Evolutionary conservation across 495 filamentous ascomycete species (phyloP).

Genomic region (Aspergillus indologenus): DNA sequence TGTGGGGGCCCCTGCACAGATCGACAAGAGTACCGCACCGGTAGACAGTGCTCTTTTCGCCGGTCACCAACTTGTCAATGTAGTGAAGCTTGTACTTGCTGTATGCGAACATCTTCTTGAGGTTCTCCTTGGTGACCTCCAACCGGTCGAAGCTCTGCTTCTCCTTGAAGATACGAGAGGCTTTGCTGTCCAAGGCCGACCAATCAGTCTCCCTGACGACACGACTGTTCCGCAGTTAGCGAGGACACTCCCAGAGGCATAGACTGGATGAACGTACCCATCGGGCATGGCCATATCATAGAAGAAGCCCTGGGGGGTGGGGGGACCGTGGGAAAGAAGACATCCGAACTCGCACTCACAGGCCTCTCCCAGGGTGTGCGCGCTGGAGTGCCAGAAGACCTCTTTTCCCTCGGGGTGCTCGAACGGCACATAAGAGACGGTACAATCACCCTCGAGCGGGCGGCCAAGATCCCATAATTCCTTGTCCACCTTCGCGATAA

Average conservation of each 20-base stretch:
- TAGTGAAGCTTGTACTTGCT: slow-evolving; percentile 96
- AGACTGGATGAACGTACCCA: slow-evolving; percentile 33
- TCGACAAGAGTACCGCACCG: slow-evolving; percentile 78
- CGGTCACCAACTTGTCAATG: slow-evolving; percentile 90
- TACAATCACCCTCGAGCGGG: slow-evolving; percentile 74
- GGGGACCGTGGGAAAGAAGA: slow-evolving; percentile 88
- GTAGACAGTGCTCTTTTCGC: slow-evolving; percentile 90
- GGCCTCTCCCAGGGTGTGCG: slow-evolving; percentile 91
- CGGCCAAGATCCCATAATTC: slow-evolving; percentile 89
- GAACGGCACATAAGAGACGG: slow-evolving; percentile 77
- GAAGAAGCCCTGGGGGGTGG: slow-evolving; percentile 92
- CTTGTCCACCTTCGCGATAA: slow-evolving; percentile 74
- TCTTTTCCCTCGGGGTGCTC: slow-evolving; percentile 77
- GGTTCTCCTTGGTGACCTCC: slow-evolving; percentile 79
- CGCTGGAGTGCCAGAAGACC: slow-evolving; percentile 92
- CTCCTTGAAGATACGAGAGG: slow-evolving; percentile 81
- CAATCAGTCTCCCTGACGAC: slow-evolving; percentile 74
- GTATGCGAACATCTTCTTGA: slow-evolving; percentile 93
- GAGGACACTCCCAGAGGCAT: background rate
- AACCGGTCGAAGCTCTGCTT: slow-evolving; percentile 94
- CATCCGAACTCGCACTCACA: slow-evolving; percentile 86
- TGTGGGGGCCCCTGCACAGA: slow-evolving; percentile 78
- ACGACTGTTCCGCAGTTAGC: slow-evolving; percentile 33
- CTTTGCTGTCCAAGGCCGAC: slow-evolving; percentile 73
- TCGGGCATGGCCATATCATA: slow-evolving; percentile 92